phyloP scores from a whole-genome alignment of 345 rosid genomes.

The Populus pruinosa region DNA sequence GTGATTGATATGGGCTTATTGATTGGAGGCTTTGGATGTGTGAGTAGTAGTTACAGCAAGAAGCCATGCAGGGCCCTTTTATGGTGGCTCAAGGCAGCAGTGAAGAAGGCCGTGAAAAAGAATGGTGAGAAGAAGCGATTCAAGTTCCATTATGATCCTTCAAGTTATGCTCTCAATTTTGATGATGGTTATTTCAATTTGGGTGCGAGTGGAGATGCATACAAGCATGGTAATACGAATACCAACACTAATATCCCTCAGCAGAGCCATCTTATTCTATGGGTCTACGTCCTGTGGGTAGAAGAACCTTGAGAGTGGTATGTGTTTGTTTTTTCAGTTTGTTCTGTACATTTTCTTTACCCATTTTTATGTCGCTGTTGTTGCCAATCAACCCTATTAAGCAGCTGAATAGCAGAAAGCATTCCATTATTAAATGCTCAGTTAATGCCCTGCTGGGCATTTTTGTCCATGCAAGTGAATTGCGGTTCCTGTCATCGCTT shows the following conservation, averaged over 20 bases:
- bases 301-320: neutral
- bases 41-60: slow-evolving; percentile 22
- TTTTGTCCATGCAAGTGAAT: neutral
- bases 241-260: neutral
- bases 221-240: slow-evolving; percentile 5
- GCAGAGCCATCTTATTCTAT: slow-evolving; percentile 16
- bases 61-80: slow-evolving; percentile 45
- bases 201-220: slow-evolving; percentile 9
- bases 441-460: neutral
- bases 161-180: slow-evolving; percentile 66
- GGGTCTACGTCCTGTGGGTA: slow-evolving; percentile 50
- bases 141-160: slow-evolving; percentile 88
- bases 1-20: slow-evolving; percentile 13
- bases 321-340: slow-evolving; percentile 1
- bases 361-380: neutral
- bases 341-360: neutral
- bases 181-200: slow-evolving; percentile 49
- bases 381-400: neutral
- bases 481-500: neutral
- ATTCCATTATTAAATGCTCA: neutral
- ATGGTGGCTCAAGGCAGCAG: slow-evolving; percentile 50
- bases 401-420: neutral
- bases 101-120: slow-evolving; percentile 41
- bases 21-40: slow-evolving; percentile 7
- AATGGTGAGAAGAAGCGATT: slow-evolving; percentile 28